phyloP scores from a whole-genome alignment of 106 monocot species.

The Xerophyta viscosa region DNA sequence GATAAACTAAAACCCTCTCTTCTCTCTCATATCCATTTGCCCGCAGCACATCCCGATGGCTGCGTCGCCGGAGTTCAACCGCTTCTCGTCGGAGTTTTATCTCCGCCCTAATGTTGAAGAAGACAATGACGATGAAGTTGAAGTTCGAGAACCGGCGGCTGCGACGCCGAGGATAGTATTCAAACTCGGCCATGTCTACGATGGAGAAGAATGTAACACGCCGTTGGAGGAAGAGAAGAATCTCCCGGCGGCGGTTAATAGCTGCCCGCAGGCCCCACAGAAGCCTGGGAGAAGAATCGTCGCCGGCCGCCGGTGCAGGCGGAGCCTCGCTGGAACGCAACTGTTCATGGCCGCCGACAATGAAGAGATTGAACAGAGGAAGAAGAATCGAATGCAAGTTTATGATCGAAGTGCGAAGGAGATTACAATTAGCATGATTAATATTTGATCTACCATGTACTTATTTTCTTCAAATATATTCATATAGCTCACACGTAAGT shows the following conservation, averaged over 20 bases:
- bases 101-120: not conserved
- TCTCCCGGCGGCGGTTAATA: not conserved
- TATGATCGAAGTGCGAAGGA: too few relatives aligned
- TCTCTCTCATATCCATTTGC: not conserved
- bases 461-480: too few relatives aligned
- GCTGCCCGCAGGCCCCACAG: constrained; percentile 32
- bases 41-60: not conserved
- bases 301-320: too few relatives aligned
- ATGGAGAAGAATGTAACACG: constrained; percentile 2
- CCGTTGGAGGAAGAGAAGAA: constrained; percentile 4
- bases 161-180: not conserved
- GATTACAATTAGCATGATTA: too few relatives aligned
- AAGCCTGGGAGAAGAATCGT: constrained; percentile 34
- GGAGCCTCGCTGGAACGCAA: too few relatives aligned
- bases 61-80: not conserved
- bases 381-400: too few relatives aligned
- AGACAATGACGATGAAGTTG: not conserved
- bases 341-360: too few relatives aligned
- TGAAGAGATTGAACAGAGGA: too few relatives aligned
- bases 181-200: not conserved
- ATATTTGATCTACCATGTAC: too few relatives aligned
- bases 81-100: not conserved
- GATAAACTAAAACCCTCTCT: not conserved
- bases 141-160: not conserved
- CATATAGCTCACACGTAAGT: too few relatives aligned